Evolutionary conservation across 1,284 basidiomycete species (phyloP), one percentile per base, ranked within the genome.

Genomic region (Trichosporon sp.): DNA sequence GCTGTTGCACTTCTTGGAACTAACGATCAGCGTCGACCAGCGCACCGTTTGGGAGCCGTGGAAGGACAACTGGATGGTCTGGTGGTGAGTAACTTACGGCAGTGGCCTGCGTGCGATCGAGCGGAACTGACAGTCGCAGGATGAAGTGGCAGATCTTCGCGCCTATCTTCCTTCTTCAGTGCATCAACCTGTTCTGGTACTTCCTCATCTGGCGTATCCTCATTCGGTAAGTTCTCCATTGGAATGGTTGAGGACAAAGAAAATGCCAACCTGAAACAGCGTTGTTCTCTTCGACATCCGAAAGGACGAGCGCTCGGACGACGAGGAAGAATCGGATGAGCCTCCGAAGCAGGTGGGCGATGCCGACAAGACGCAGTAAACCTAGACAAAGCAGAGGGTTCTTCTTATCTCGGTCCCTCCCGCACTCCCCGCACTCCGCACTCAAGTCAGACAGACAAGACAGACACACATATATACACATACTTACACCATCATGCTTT

Each of bases 161-260:
- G 0, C 89, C 92, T 0, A 82, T 96, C 64, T 71, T 87, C 11
- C 79, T 91, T 0, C 83, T 97, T 13, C 92, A 93, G 77, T 73
- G 86, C 65, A 84, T 97, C 73, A 95, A 96, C 76, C 69, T 95
- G 21, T 95, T 95, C 82, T 95, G 92, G 92, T 94, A 91, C 77
- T 87, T 84, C 78, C 82, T 92, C 54, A 92, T 95, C 74, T 80
- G 86, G 77, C 86, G 90, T 60, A 88, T 95, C 65, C 74, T 84
- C 14, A 74, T 78, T 59, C 81, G 85, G 86, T 87, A 69, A 58
- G 83, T 46, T 9, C n/a, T n/a, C n/a, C n/a, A n/a, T n/a, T n/a
- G n/a, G n/a, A n/a, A n/a, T n/a, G n/a, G 1, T 14, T 11, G 16
- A 4, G 4, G 23, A 29, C 33, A 49, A 40, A 40, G n/a, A 19